phyloP scores from a whole-genome alignment of 129 eudicot species.

The carrot (Daucus carota) region DNA sequence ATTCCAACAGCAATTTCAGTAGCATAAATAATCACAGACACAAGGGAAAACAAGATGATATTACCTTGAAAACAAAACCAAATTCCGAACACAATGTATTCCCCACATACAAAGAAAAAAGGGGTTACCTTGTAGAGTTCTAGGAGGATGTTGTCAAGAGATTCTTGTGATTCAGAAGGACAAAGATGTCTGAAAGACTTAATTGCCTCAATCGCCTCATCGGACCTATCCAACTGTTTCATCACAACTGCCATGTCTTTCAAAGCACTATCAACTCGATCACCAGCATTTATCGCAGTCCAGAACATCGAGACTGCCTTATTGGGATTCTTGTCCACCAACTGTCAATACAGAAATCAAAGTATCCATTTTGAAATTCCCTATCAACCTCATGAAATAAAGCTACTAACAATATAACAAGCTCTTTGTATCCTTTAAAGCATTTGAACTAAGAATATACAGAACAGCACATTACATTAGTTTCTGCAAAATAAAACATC shows the following conservation, averaged over 20 bases:
- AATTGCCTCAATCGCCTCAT: slow-evolving; percentile 88
- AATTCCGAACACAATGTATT: not conserved
- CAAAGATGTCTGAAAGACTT: slow-evolving; percentile 85
- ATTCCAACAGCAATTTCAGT: not conserved
- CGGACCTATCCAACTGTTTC: slow-evolving; percentile 74
- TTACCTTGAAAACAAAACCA: not conserved
- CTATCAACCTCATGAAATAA: not conserved
- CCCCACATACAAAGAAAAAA: not conserved
- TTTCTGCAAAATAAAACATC: not conserved
- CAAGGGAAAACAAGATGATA: not conserved
- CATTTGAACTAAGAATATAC: not conserved
- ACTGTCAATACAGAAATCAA: slow-evolving; percentile 18
- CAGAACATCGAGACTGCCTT: slow-evolving; percentile 78
- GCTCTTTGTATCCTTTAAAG: not conserved
- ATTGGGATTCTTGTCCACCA: slow-evolving; percentile 73
- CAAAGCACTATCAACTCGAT: slow-evolving; percentile 83
- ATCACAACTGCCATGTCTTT: slow-evolving; percentile 94
- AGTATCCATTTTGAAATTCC: not conserved
- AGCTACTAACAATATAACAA: not conserved
- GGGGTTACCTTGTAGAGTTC: slow-evolving; percentile 76
- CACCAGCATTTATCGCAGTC: slow-evolving; percentile 86
- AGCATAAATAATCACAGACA: not conserved
- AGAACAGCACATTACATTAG: not conserved
- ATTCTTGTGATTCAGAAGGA: slow-evolving; percentile 59
- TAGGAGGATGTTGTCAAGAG: slow-evolving; percentile 71